These are phyloP conservation scores for Trichoderma asperellum DNA, from an alignment of 2,329 filamentous ascomycete species.

Conservation along the genomic window DNA sequence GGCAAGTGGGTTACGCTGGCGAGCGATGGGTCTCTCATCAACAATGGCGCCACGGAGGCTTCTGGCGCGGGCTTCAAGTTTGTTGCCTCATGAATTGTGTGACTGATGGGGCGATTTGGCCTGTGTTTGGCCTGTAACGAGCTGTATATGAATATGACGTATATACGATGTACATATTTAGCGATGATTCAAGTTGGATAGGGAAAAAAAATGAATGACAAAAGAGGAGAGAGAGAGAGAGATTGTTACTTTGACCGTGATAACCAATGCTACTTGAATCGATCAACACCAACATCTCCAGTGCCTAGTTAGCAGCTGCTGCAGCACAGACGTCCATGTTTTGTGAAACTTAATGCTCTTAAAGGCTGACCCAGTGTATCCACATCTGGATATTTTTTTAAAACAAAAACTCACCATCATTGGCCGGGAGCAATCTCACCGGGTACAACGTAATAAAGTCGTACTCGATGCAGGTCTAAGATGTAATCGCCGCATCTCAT, in stretches of 20 bases:
- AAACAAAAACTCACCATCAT: not conserved
- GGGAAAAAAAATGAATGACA: not conserved
- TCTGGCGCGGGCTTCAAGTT: slow-evolving; percentile 30
- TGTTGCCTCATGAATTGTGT: slow-evolving; percentile 1
- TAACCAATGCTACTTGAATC: not conserved
- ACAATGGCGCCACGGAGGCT: slow-evolving; percentile 31
- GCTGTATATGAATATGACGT: not conserved
- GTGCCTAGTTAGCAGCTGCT: not conserved
- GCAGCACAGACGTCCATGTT: too few relatives aligned
- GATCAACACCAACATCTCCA: not conserved
- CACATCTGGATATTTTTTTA: not conserved
- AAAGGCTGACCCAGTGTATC: not conserved
- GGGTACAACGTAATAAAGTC: not conserved
- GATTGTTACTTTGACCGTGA: not conserved
- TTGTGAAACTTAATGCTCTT: too few relatives aligned
- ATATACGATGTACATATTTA: slow-evolving; percentile 14
- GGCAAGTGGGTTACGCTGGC: slow-evolving; percentile 32
- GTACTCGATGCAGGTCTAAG: not conserved
- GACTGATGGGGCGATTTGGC: not conserved
- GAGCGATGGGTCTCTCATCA: slow-evolving; percentile 32
- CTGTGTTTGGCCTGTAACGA: not conserved
- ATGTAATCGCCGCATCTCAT: not conserved
- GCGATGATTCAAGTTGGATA: not conserved
- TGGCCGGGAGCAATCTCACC: not conserved
- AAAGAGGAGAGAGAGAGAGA: not conserved